Base-by-base conservation (phyloP, 208 protist genomes). In the Leishmania guyanensis region DNA sequence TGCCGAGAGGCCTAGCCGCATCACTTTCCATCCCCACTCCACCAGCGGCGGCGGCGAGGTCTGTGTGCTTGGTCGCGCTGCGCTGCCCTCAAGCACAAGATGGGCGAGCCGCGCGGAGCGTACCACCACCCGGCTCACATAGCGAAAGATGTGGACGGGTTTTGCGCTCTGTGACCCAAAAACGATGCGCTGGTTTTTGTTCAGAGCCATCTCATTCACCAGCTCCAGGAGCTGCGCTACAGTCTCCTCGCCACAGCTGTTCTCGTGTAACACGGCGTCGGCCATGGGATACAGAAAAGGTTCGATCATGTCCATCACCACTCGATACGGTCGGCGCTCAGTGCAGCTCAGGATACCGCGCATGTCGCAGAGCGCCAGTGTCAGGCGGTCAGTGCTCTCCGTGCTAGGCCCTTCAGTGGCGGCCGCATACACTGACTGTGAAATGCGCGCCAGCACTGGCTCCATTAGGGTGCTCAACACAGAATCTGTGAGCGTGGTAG, bases 11-110 rank as follows among this genome's bases (percentile, higher is more conserved):
- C 77, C 51, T 51, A 90, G 79, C 10, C 87, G 65, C 75, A 91
- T 54, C 56, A 87, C 86, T 65, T 90, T 92, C 76, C 90, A 89
- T 36, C 81, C 83, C 92, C 92, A 95, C 64, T 88, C 89, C 81
- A 87, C 82, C 65, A 78, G 33, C 68, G 62, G 75, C 12, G 75
- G 14, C 50, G 56, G n/a, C 36, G 77, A 29, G 16, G 56, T 60
- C 39, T 79, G 78, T 29, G 75, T 22, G 2, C 66, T 62, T 36
- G 71, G 17, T 75, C 12, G 50, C 33, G 72, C 50, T 20, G 58
- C 75, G 64, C 43, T 46, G 77, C 62, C 68, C 43, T 70, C 74
- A 33, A 82, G 16, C 9, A 75, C 62, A 16, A 69, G 5, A 29
- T 36, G 46, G 6, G 74, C 78, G 0, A 89, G 79, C 66, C 71